Evolutionary conservation across 768 basidiomycete species (phyloP).

Genomic region (Hericium alpestre): DNA sequence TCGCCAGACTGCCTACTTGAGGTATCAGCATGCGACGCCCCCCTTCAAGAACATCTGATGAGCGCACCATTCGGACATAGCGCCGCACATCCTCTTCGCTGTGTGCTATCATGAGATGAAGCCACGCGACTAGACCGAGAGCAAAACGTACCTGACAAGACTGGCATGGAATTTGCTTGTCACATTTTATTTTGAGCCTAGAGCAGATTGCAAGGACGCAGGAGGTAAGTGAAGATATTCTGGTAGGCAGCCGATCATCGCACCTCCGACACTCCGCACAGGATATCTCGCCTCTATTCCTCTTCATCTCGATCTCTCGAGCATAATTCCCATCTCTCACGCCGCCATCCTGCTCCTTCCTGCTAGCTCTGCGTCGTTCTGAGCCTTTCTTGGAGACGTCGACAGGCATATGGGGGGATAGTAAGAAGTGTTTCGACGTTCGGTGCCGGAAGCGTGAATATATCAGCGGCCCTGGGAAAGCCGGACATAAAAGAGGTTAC

Average conservation of each 20-base stretch:
- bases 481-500: not conserved
- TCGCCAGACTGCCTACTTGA: conserved; percentile 52
- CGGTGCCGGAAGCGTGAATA: not conserved
- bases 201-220: not conserved
- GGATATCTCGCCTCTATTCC: conserved; percentile 64
- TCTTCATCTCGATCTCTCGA: conserved; percentile 64
- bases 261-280: conserved; percentile 73
- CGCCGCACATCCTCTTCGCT: conserved; percentile 59
- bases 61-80: conserved; percentile 60
- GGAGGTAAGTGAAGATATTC: not conserved
- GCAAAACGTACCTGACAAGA: conserved; percentile 48
- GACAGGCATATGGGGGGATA: not conserved
- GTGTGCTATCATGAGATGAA: not conserved
- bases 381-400: conserved; percentile 28
- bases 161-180: conserved; percentile 73
- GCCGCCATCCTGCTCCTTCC: conserved; percentile 41
- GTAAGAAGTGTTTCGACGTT: not conserved
- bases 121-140: not conserved
- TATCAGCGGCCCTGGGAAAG: conserved; percentile 1
- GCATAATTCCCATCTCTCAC: conserved; percentile 42
- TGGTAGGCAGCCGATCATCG: conserved; percentile 31
- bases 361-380: conserved; percentile 32
- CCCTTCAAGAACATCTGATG: conserved; percentile 2
- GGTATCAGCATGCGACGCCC: conserved; percentile 5
- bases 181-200: conserved; percentile 72